phyloP scores from a whole-genome alignment of 495 filamentous ascomycete species.

The Penicillium roqueforti region DNA sequence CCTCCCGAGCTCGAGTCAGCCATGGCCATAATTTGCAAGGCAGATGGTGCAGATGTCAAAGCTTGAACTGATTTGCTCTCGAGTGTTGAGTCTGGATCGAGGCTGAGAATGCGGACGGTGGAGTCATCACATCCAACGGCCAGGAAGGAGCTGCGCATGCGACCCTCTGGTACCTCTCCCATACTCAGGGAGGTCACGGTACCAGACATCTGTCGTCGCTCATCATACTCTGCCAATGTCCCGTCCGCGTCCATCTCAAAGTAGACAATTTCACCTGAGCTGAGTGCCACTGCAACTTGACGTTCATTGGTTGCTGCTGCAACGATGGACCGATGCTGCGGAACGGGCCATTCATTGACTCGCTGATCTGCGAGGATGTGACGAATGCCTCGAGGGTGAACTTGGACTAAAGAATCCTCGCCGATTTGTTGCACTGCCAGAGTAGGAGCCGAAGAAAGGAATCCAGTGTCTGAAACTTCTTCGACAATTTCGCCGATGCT shows the following conservation, averaged over 20 bases:
- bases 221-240: constrained; percentile 87
- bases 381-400: constrained; percentile 90
- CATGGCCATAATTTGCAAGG: constrained; percentile 92
- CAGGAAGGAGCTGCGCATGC: constrained; percentile 78
- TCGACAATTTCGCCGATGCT: constrained; percentile 96
- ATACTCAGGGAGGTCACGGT: constrained; percentile 90
- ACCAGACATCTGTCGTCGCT: constrained; percentile 93
- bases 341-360: constrained; percentile 91
- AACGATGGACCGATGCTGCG: constrained; percentile 89
- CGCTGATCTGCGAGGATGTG: constrained; percentile 76
- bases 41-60: constrained; percentile 81
- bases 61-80: constrained; percentile 93
- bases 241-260: constrained; percentile 96
- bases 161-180: constrained; percentile 88
- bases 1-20: constrained; percentile 77
- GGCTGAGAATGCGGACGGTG: constrained; percentile 84
- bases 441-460: constrained; percentile 79
- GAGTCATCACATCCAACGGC: constrained; percentile 97
- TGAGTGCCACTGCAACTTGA: constrained; percentile 89
- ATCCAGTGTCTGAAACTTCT: constrained; percentile 88
- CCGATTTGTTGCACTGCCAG: constrained; percentile 91
- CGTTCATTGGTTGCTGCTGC: constrained; percentile 92
- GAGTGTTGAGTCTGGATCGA: constrained; percentile 84
- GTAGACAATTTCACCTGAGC: constrained; percentile 93
- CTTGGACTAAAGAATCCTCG: constrained; percentile 87